Conservation (phyloP, 208 protist genomes). For the Balamuthia mandrillaris region DNA sequence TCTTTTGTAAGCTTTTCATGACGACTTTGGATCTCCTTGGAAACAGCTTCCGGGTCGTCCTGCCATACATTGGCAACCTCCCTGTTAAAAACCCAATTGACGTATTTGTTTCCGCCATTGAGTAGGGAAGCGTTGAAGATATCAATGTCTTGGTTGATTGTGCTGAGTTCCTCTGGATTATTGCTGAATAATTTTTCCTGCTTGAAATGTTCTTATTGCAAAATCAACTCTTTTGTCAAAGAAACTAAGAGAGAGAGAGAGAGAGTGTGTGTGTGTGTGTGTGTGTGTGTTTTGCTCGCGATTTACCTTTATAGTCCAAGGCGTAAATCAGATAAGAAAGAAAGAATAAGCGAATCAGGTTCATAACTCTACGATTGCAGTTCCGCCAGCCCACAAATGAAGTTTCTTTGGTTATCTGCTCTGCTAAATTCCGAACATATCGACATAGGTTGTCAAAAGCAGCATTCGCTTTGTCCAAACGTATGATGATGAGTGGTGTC, state of each 20-base stretch:
- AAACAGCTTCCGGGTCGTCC: neutral
- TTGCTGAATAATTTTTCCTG: neutral
- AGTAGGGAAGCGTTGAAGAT: neutral
- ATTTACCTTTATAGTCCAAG: neutral
- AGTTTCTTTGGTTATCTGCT: neutral
- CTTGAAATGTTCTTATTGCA: neutral
- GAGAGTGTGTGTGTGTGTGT: neutral
- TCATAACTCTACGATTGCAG: neutral
- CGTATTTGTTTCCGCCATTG: neutral
- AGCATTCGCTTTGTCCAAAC: neutral
- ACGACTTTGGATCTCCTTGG: neutral
- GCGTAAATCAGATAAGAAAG: neutral
- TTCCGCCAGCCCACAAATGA: neutral
- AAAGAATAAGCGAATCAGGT: neutral
- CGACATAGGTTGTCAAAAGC: neutral
- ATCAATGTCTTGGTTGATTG: neutral
- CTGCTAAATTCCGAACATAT: neutral
- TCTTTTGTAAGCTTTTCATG: neutral
- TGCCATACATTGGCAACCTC: neutral
- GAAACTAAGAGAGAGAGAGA: neutral
- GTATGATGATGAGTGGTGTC: slow-evolving; percentile 34
- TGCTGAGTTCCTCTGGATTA: neutral
- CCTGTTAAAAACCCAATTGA: neutral
- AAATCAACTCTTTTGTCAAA: neutral
- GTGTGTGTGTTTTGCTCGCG: too few species aligned